phyloP scores from a whole-genome alignment of 1,284 basidiomycete genomes.

The Cryptococcus sp. region DNA sequence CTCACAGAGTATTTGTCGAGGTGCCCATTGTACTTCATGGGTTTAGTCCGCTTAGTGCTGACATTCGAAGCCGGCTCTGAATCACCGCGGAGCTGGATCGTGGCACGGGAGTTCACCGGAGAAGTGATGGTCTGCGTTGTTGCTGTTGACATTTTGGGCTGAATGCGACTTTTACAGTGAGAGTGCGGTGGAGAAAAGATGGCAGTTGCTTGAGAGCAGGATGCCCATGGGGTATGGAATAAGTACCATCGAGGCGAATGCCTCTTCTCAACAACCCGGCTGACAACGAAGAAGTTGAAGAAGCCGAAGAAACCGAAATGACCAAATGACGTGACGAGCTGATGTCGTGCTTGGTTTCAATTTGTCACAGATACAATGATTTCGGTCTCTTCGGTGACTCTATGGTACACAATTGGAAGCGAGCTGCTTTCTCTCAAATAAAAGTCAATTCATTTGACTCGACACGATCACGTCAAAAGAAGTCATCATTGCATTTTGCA shows the following conservation, averaged over 20 bases:
- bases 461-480: no score
- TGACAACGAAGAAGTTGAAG: background rate
- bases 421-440: no score
- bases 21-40: constrained; percentile 25
- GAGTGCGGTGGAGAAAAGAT: no score
- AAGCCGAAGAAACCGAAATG: background rate
- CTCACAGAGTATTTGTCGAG: constrained; percentile 29
- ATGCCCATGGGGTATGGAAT: no score
- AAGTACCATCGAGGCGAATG: no score
- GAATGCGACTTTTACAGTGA: background rate
- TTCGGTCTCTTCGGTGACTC: no score
- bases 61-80: background rate
- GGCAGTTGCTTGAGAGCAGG: no score
- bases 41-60: constrained; percentile 13
- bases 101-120: background rate
- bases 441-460: no score
- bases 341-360: background rate
- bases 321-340: background rate
- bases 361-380: no score
- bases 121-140: constrained; percentile 8
- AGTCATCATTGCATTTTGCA: no score
- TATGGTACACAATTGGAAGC: no score
- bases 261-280: background rate
- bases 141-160: constrained; percentile 18
- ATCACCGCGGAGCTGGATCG: constrained; percentile 9